These are phyloP conservation scores for Paspalum vaginatum DNA, from an alignment of 176 grass and related monocot genomes.

Conservation along the genomic window DNA sequence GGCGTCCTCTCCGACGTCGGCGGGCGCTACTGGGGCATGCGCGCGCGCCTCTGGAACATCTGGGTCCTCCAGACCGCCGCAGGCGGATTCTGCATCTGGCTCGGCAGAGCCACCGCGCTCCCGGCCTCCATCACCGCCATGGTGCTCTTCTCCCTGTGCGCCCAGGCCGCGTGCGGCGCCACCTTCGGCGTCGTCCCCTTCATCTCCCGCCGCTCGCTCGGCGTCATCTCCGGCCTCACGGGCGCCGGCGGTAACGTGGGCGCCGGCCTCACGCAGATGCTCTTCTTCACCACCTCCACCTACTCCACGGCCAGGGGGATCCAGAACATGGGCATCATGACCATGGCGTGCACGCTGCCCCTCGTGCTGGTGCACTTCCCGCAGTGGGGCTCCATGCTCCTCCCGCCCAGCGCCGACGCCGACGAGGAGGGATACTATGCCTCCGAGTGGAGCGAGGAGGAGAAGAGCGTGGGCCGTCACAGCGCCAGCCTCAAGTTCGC, in stretches of 20 bases:
- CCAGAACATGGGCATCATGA: slow-evolving; percentile 80
- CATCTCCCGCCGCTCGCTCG: slow-evolving; percentile 70
- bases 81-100: slow-evolving; percentile 71
- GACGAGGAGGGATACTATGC: slow-evolving; percentile 62
- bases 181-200: slow-evolving; percentile 74
- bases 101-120: slow-evolving; percentile 44
- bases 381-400: slow-evolving; percentile 84
- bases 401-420: slow-evolving; percentile 48
- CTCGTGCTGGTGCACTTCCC: slow-evolving; percentile 69
- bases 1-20: slow-evolving; percentile 66
- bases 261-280: slow-evolving; percentile 71
- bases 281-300: slow-evolving; percentile 70
- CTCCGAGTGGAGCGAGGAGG: slow-evolving; percentile 61
- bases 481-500: slow-evolving; percentile 60
- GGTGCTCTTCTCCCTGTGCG: slow-evolving; percentile 82
- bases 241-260: slow-evolving; percentile 75
- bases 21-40: slow-evolving; percentile 65
- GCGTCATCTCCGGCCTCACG: slow-evolving; percentile 65
- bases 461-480: slow-evolving; percentile 55
- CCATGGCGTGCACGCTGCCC: slow-evolving; percentile 79
- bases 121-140: slow-evolving; percentile 60
- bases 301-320: slow-evolving; percentile 63
- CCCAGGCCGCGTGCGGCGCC: slow-evolving; percentile 79
- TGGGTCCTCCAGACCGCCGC: slow-evolving; percentile 85
- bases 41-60: slow-evolving; percentile 79